A percentile compares a stretch with the other conserved stretches of the same genome.
Evolutionary conservation across 2,329 filamentous ascomycete species (phyloP).

Genomic region (Cytospora mali): DNA sequence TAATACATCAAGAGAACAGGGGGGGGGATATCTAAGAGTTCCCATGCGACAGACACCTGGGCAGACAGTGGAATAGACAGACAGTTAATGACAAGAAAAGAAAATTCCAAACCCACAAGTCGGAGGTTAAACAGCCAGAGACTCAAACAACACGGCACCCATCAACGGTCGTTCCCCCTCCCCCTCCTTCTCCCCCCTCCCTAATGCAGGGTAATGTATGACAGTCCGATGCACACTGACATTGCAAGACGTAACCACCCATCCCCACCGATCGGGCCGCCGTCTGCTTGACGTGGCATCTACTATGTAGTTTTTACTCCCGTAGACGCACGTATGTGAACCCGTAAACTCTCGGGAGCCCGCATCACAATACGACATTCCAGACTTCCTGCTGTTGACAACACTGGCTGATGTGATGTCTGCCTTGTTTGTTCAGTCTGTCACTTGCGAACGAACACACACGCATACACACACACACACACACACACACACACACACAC

Average conservation of each 20-base stretch:
- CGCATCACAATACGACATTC: not conserved
- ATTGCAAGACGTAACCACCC: conserved; percentile 15
- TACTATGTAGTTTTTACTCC: not conserved
- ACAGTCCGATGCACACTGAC: conserved; percentile 8
- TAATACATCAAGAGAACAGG: not conserved
- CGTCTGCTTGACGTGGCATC: conserved; percentile 2
- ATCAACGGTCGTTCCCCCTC: conserved; percentile 20
- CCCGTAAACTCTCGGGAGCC: not conserved
- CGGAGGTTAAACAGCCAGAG: conserved; percentile 11
- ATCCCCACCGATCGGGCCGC: not conserved
- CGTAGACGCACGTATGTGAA: conserved; percentile 5
- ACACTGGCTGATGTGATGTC: not conserved
- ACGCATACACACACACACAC: not conserved
- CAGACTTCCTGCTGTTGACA: not conserved
- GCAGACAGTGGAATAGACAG: too few relatives aligned
- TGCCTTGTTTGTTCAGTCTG: conserved; percentile 4
- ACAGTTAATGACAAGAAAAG: not conserved
- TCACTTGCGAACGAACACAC: too few relatives aligned
- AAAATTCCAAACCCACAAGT: not conserved
- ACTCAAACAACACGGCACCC: not conserved
- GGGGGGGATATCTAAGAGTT: not conserved
- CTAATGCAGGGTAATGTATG: conserved; percentile 18
- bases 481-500: not conserved
- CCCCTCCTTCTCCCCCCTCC: too few relatives aligned
- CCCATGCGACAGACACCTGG: not conserved